A percentile compares a stretch with the other conserved stretches of the same genome.
Evolutionary conservation across 495 filamentous ascomycete species (phyloP).

Genomic region (Lepraria neglecta): DNA sequence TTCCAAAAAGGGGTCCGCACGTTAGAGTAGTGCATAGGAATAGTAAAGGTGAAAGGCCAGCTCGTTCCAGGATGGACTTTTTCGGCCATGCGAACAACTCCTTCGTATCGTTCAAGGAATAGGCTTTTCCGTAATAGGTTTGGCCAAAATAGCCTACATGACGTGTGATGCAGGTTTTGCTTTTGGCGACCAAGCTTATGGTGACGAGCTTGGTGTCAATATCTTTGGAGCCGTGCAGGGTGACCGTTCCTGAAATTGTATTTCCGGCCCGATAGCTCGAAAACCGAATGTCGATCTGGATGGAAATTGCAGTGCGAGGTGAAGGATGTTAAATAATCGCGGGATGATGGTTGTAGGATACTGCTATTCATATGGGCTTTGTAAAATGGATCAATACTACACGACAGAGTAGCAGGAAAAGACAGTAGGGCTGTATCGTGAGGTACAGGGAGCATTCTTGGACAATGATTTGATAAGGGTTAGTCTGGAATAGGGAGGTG

Average conservation of each 20-base stretch:
- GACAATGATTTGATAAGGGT: too few species aligned
- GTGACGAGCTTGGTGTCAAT: slow-evolving; percentile 11
- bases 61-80: slow-evolving; percentile 5
- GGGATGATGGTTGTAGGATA: neutral
- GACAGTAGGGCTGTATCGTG: too few species aligned
- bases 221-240: neutral
- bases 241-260: neutral
- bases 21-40: slow-evolving; percentile 5
- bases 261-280: slow-evolving; percentile 1
- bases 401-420: too few species aligned
- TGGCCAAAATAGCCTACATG: neutral
- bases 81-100: slow-evolving; percentile 12
- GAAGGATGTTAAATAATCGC: neutral
- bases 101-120: neutral
- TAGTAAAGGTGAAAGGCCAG: slow-evolving; percentile 6
- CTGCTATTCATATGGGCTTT: neutral
- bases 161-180: slow-evolving; percentile 3
- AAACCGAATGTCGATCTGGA: slow-evolving; percentile 10
- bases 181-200: slow-evolving; percentile 13
- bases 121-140: slow-evolving; percentile 7
- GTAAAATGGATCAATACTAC: neutral
- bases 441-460: neutral
- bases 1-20: too few species aligned
- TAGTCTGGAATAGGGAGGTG: too few species aligned
- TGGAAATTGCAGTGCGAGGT: slow-evolving; percentile 9